Evolutionary conservation across 345 rosid genomes (phyloP).

Genomic region (Pistacia integerrima): DNA sequence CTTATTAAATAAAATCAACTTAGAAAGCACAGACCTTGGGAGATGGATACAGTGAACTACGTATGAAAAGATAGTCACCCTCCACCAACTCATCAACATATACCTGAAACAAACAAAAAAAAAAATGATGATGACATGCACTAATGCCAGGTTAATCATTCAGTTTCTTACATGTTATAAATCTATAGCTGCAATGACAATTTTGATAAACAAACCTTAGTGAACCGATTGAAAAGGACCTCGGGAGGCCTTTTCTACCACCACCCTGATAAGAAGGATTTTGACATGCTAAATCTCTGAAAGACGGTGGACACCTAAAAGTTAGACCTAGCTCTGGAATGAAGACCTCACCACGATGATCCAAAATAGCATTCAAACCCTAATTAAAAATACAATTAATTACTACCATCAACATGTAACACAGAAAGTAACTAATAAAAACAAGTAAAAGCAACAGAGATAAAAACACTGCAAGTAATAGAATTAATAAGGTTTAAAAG

Average conservation of each 20-base stretch:
- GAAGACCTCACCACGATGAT: conserved; percentile 95
- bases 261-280: conserved; percentile 98
- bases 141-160: conserved; percentile 7
- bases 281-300: conserved; percentile 94
- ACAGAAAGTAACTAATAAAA: not conserved
- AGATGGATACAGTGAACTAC: conserved; percentile 79
- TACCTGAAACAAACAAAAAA: conserved; percentile 51
- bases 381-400: conserved; percentile 27
- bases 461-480: not conserved
- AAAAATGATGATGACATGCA: not conserved
- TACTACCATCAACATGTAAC: not conserved
- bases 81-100: conserved; percentile 88
- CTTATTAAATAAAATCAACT: conserved; percentile 74
- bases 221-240: conserved; percentile 92
- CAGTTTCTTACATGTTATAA: not conserved
- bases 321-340: conserved; percentile 89
- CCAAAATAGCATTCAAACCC: conserved; percentile 96
- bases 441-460: conserved; percentile 2
- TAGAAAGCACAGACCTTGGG: conserved; percentile 63
- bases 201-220: conserved; percentile 54
- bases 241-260: conserved; percentile 97
- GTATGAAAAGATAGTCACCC: conserved; percentile 79
- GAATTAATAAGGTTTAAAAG: not conserved
- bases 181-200: not conserved
- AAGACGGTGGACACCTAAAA: conserved; percentile 77